Evolutionary conservation across 2,329 filamentous ascomycete species (phyloP), one percentile per base, ranked within the genome.

Genomic region (Aspergillus fumigatiaffinis): DNA sequence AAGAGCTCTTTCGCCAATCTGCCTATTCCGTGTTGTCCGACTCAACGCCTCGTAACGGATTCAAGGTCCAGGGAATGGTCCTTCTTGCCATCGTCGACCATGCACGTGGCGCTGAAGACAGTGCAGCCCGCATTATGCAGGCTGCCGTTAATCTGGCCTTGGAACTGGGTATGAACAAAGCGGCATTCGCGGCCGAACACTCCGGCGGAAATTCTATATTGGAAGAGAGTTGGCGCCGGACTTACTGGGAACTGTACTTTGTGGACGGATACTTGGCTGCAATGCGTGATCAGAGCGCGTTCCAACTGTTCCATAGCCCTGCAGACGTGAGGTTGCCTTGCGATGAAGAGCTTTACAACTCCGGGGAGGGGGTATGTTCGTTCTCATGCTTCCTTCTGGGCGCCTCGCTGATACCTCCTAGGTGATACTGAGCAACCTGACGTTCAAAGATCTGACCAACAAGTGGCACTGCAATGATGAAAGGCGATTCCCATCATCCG

Each of bases 161-260:
- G 4, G 84, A 89, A 54, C 80, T 94, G 28, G 86, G 87, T 0
- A 83, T 96, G 73, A 85, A 94, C 67, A 82, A 82, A 3, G 78
- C 83, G 47, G 79, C 82, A 0, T 95, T 87, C 69, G 65, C 63
- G 0, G 10, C 41, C 3, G n/a, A 58, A 7, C 58, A 71, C 44
- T 63, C 66, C 0, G 52, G 56, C 4, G 86, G 89, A 0, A 83
- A 86, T 52, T 77, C 83, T 0, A 76, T 90, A 1, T 66, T 92
- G 5, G 89, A 92, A 69, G 91, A 96, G 73, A 90, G 88, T 71
- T 91, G 89, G 86, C 83, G 90, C 14, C 80, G 91, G 58, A 96
- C 91, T 0, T 96, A 90, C 89, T 95, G 91, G 91, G 90, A 83
- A 63, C 66, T 88, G 46, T 92, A 87, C 68, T 82, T 89, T 12